Base-by-base conservation (phyloP, 768 basidiomycete genomes). In the Lactifluus pinguis region DNA sequence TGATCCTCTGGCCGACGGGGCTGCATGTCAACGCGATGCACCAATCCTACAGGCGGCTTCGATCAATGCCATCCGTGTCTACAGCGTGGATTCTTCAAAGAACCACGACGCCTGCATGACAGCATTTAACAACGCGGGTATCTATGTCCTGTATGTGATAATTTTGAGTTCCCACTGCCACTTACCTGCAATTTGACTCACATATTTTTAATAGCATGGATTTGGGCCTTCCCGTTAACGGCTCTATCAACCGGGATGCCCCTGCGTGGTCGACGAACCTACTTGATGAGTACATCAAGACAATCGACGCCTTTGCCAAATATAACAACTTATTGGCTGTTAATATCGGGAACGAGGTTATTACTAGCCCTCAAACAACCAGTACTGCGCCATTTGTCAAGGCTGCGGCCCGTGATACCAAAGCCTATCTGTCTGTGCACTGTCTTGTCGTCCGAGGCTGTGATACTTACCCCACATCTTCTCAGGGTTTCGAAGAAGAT, bases 101-200 rank as follows among this genome's bases (percentile, higher is more conserved):
- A 87, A 95, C 73, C 94, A 98, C 64, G 92, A 94, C 70, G 74
- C 74, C 1, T 98, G 94, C 73, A 95, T 98, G 94, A 72, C 72
- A 41, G 72, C 83, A 14, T 79, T 97, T 61, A 86, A 84, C 67
- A 72, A 73, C 21, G 91, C 91, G 41, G 87, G 87, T 30, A 97
- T 97, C 57, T 95, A 97, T 73, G 81, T 87, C 55, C 86, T 95
- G 93, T 95, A 64, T 69, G 87, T 76, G 15, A 45, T 11, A 45
- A 30, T 14, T 34, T 55, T 52, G 34, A 8, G 36, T 13, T 59
- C 34, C 30, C 17, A 13, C 25, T 17, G 3, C 14, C 36, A 4
- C 34, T 21, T 30, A 10, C 25, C 47, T 32, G 38, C 11, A 38
- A 51, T 19, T 10, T 41, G 50, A 44, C 67, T 66, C 53, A 60